Base-by-base conservation (phyloP, 2,329 filamentous ascomycete genomes). In the Raffaelea ambrosiae region DNA sequence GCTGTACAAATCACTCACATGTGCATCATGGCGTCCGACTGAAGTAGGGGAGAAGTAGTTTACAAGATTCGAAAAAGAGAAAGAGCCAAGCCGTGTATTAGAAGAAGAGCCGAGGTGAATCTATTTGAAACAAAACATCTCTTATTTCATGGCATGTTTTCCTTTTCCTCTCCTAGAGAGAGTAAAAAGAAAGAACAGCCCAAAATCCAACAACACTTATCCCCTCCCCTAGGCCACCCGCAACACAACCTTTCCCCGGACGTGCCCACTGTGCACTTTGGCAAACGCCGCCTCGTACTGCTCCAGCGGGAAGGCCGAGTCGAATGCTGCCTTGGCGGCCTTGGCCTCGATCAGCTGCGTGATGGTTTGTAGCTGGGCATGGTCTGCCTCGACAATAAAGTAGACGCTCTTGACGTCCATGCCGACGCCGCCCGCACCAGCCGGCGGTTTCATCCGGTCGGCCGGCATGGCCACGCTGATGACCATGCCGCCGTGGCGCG, bases 241-340 rank as follows among this genome's bases (percentile, higher is more conserved):
- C 40, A 56, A 29, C 4, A 56, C 53, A 3, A 54, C 54, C 29
- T 54, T 56, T 5, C 54, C 53, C 5, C 53, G 50, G 14, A 44
- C 47, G 22, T 50, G 49, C 11, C 51, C 22, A 33, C 48, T 48
- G 38, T 52, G 20, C 3, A 36, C 48, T 19, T 49, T 52, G 3
- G 18, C 48, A 33, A 56, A 41, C 11, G 54, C 54, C 3, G 43
- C 49, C 11, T 54, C 49, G 46, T 51, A 50, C 46, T 54, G 50
- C 14, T 51, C 49, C 20, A 54, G 47, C 26, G 19, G 47, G 29
- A 48, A 56, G 7, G 51, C 49, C 10, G 51, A 54, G 44, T 53
- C 53, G 29, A 53, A 51, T 18, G 35, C 40, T 23, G 50, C 48
- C 38, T 47, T 49, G 22, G 36, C 40, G 11, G 36, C 21, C 3